Base-by-base conservation (phyloP, 2,329 filamentous ascomycete genomes). In the Claviceps humidiphila region DNA sequence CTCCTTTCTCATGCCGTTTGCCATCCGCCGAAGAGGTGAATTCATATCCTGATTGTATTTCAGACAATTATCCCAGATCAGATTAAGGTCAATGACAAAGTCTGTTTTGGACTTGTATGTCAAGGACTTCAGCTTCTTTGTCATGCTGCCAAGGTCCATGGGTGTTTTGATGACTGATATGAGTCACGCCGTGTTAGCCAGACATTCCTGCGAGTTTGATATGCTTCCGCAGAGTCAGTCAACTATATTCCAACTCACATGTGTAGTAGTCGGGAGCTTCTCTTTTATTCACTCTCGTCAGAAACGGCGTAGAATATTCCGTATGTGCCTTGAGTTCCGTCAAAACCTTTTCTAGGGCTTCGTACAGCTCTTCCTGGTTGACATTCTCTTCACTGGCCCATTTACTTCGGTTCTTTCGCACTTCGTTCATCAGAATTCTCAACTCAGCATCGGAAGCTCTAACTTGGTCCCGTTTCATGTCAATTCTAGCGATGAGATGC, bases 331-430 rank as follows among this genome's bases (percentile, higher is more conserved):
- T 97, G 52, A 98, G 81, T 67, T 97, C 91, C 63, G 90, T 95
- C 62, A 98, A 76, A 50, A 98, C 93, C 71, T 97, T 97, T 67
- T 98, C 93, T 14, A 93, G 77, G 11, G 93, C 89, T 71, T 98
- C 93, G 65, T 98, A 98, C 5, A 98, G 76, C 68, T 98, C 93
- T 68, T 98, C 93, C 68, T 98, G 93, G 54, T 93, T 91, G 56
- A 98, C 85, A 59, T 94, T 93, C 60, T 98, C 93, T 68, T 97
- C 93, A 66, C 87, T 97, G 3, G 93, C 91, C 93, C 93, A 98
- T 71, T 98, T 98, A 69, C 91, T 97, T 61, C 93, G 79, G 61
- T 97, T 97, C 68, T 97, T 98, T 57, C 93, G 82, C 17, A 98
- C 93, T 68, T 98, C 93, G 61, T 93, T 96, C 79, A 98, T 95